A percentile compares a stretch with the other conserved stretches of the same genome.
These are phyloP conservation scores for Pleoardoris graminearum DNA, from an alignment of 2,329 filamentous ascomycete species.

Conservation along the genomic window DNA sequence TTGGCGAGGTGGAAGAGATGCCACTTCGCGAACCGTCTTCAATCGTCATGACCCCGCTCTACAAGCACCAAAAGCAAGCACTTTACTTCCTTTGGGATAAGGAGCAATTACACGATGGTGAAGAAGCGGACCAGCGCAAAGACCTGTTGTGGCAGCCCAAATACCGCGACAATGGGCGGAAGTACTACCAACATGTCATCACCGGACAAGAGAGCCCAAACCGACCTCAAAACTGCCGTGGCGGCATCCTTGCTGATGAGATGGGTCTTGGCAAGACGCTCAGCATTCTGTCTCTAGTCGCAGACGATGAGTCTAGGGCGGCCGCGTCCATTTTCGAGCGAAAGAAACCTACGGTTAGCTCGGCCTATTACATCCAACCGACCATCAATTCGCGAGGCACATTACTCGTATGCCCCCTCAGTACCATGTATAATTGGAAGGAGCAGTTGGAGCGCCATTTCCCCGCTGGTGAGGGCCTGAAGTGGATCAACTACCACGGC, in stretches of 20 bases:
- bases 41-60: slow-evolving; percentile 67
- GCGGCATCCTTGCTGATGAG: slow-evolving; percentile 56
- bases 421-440: slow-evolving; percentile 92
- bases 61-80: slow-evolving; percentile 88
- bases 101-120: slow-evolving; percentile 67
- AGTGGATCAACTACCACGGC: slow-evolving; percentile 86
- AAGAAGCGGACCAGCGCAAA: slow-evolving; percentile 64
- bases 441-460: slow-evolving; percentile 87
- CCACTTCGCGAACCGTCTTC: slow-evolving; percentile 70
- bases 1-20: slow-evolving; percentile 74
- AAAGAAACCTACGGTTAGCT: slow-evolving; percentile 50
- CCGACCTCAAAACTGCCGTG: slow-evolving; percentile 44
- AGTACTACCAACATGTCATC: slow-evolving; percentile 79
- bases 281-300: slow-evolving; percentile 79
- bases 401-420: slow-evolving; percentile 84
- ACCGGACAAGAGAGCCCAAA: slow-evolving; percentile 58
- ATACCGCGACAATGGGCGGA: slow-evolving; percentile 59
- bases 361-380: slow-evolving; percentile 23
- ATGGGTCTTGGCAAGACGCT: slow-evolving; percentile 62
- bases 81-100: slow-evolving; percentile 82
- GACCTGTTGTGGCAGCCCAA: slow-evolving; percentile 78
- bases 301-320: slow-evolving; percentile 59
- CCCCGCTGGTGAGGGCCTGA: slow-evolving; percentile 60
- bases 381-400: slow-evolving; percentile 74
- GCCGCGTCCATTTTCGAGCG: slow-evolving; percentile 66